These are phyloP conservation scores for Claviceps sp. DNA, from an alignment of 2,329 filamentous ascomycete species.

Conservation along the genomic window DNA sequence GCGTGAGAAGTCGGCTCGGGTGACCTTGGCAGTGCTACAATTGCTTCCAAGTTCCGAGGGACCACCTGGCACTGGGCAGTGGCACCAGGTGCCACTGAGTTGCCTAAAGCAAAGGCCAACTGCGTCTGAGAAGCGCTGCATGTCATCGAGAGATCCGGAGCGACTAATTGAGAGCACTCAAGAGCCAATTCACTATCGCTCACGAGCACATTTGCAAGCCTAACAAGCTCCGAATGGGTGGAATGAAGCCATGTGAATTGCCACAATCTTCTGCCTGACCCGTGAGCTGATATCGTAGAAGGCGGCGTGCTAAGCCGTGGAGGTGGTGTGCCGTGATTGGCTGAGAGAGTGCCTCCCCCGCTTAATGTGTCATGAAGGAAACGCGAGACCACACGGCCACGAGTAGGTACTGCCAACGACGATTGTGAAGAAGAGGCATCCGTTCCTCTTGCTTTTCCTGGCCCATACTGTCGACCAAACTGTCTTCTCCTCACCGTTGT, in stretches of 20 bases:
- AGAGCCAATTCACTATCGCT: not conserved
- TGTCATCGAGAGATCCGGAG: not conserved
- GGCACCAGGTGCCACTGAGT: not conserved
- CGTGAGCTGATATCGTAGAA: slow-evolving; percentile 8
- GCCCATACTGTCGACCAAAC: not conserved
- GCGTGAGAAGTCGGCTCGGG: not conserved
- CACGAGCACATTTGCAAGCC: not conserved
- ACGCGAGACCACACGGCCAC: slow-evolving; percentile 9
- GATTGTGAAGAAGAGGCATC: slow-evolving; percentile 2
- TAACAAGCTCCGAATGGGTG: not conserved
- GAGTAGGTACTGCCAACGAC: slow-evolving; percentile 7
- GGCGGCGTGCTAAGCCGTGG: slow-evolving; percentile 7
- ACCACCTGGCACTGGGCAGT: not conserved
- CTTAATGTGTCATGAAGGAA: slow-evolving; percentile 26
- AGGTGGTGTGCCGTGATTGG: slow-evolving; percentile 19
- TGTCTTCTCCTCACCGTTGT: not conserved
- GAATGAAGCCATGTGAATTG: not conserved
- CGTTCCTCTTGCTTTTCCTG: not conserved
- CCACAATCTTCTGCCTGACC: not conserved
- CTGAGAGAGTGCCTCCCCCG: slow-evolving; percentile 15
- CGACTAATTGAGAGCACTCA: not conserved
- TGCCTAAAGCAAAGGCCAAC: not conserved
- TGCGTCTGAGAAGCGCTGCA: not conserved
- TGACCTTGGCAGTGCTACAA: not conserved
- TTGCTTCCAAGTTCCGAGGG: not conserved